Base-by-base conservation (phyloP, 768 basidiomycete genomes). In the Rhodotorula babjevae region DNA sequence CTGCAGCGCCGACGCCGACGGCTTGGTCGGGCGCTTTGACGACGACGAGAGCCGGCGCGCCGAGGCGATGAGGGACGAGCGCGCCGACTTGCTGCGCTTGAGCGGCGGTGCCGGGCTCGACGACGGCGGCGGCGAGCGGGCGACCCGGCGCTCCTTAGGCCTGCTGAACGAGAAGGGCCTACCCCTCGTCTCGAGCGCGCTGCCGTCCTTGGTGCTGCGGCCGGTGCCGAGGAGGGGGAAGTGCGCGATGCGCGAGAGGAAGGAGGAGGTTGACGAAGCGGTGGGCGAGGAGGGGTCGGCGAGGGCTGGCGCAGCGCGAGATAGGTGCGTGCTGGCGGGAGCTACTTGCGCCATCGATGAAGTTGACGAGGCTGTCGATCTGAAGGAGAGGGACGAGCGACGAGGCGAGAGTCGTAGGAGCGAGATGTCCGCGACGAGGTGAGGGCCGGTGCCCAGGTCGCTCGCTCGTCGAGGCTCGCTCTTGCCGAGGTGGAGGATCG, bases 81-180 rank as follows among this genome's bases (percentile, higher is more conserved):
- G 33, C 8, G 71, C 66, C 23, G 71, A 72, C 52, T 47, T 60
- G 18, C 62, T 64, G 4, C 71, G 61, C 62, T 67, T 67, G 47
- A 72, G 63, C 42, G 36, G 5, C 1, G 61, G 47, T 3, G 55
- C 53, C 11, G 31, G 3, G 10, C 6, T 18, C 6, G 52, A 11
- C 7, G 60, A 23, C 2, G 56, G 25, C 12, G 56, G 25, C 12
- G 55, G 27, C n/a, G 55, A 14, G 14, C 33, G 33, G 25, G 15
- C 46, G 2, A 4, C 25, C 7, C 44, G 3, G n/a, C 18, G 5
- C 19, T 31, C 29, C 16, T n/a, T 33, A 25, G 33, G 8, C 52
- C 49, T 50, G 29, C 57, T 33, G 25, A 66, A 50, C 27, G 65
- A 66, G 47, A 66, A 66, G 16, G 57, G 65, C 3, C 65, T 56